phyloP scores from a whole-genome alignment of 129 eudicot genomes.

The Scalesia atractyloides region DNA sequence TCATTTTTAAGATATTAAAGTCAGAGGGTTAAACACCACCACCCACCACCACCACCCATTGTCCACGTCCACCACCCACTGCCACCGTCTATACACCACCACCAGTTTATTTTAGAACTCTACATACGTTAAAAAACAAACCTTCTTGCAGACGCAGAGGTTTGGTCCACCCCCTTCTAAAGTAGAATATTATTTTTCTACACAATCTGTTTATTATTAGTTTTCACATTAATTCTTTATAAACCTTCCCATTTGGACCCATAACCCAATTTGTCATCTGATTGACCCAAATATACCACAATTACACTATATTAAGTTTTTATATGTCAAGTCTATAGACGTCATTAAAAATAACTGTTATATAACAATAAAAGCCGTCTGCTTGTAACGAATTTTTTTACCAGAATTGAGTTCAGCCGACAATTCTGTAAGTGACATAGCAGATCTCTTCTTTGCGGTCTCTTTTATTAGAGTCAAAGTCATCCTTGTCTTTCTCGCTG shows the following conservation, averaged over 20 bases:
- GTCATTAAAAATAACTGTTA: neutral
- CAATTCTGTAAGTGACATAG: slow-evolving; percentile 38
- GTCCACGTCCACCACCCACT: too few species aligned
- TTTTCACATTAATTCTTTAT: too few species aligned
- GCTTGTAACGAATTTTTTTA: neutral
- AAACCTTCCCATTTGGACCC: neutral
- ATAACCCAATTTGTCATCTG: neutral
- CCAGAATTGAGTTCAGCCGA: slow-evolving; percentile 18
- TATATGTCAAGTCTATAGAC: neutral
- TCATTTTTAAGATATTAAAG: too few species aligned
- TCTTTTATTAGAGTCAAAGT: slow-evolving; percentile 31
- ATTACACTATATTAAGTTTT: neutral
- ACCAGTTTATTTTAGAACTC: too few species aligned
- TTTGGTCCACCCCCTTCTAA: too few species aligned
- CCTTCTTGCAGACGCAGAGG: too few species aligned
- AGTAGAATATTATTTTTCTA: too few species aligned
- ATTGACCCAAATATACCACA: neutral
- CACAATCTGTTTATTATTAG: too few species aligned
- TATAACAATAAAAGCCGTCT: neutral
- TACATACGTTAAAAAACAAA: too few species aligned
- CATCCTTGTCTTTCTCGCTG: slow-evolving; percentile 39
- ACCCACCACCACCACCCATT: too few species aligned
- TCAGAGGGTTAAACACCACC: too few species aligned
- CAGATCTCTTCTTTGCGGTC: slow-evolving; percentile 35
- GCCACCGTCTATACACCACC: too few species aligned